Conservation (phyloP, 2,329 filamentous ascomycete genomes). For the Arthrobotrys musiformis region DNA sequence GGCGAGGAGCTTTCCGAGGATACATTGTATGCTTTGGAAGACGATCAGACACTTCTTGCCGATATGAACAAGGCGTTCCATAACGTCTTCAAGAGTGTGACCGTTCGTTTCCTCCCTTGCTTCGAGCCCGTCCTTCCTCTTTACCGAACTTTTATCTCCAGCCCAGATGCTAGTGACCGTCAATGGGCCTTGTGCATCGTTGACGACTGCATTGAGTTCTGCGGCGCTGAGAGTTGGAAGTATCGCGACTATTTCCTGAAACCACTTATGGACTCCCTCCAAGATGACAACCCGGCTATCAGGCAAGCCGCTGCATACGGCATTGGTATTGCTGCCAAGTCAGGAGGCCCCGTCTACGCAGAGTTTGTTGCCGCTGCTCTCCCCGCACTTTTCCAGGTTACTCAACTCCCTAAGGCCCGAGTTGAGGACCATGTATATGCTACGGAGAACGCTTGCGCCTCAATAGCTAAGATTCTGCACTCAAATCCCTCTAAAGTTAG, state of each 20-base stretch:
- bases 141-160: slow-evolving; percentile 85
- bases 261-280: slow-evolving; percentile 85
- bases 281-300: slow-evolving; percentile 86
- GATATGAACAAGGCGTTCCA: slow-evolving; percentile 99
- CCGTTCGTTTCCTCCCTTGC: slow-evolving; percentile 80
- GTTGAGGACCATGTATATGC: slow-evolving; percentile 95
- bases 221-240: slow-evolving; percentile 84
- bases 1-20: slow-evolving; percentile 91
- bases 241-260: slow-evolving; percentile 88
- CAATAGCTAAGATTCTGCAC: slow-evolving; percentile 95
- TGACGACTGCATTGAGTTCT: slow-evolving; percentile 98
- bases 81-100: slow-evolving; percentile 97
- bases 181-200: slow-evolving; percentile 99
- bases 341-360: slow-evolving; percentile 86
- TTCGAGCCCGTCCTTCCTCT: slow-evolving; percentile 89
- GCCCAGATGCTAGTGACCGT: slow-evolving; percentile 84
- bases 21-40: slow-evolving; percentile 88
- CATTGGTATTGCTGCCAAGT: slow-evolving; percentile 92
- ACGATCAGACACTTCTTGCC: slow-evolving; percentile 93
- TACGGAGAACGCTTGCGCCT: slow-evolving; percentile 95
- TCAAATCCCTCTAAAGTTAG: slow-evolving; percentile 82
- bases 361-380: slow-evolving; percentile 84
- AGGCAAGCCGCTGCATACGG: slow-evolving; percentile 96
- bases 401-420: slow-evolving; percentile 81
- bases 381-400: slow-evolving; percentile 84